These are phyloP conservation scores for Knoxdaviesia proteae DNA, from an alignment of 2,329 filamentous ascomycete species.

Conservation along the genomic window DNA sequence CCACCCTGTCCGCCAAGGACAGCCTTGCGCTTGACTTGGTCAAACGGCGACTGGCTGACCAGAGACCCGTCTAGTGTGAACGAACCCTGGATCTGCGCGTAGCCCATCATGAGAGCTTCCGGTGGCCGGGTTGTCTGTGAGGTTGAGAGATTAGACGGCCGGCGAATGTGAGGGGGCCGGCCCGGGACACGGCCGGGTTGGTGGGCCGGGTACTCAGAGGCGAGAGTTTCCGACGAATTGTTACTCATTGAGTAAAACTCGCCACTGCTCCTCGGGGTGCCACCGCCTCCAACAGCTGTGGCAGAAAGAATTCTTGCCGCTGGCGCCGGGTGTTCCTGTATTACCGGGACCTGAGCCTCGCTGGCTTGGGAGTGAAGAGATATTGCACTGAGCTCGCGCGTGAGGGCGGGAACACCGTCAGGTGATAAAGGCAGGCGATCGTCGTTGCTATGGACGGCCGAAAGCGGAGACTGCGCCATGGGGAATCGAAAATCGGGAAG, in stretches of 20 bases:
- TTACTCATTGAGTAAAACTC: constrained; percentile 94
- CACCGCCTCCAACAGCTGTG: constrained; percentile 19
- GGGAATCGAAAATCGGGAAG: constrained; percentile 38
- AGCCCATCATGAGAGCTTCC: constrained; percentile 92
- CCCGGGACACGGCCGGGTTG: constrained; percentile 9
- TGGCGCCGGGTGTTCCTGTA: constrained; percentile 35
- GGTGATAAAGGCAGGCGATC: neutral
- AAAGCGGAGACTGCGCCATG: constrained; percentile 20
- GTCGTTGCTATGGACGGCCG: constrained; percentile 11
- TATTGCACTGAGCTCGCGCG: too few species aligned
- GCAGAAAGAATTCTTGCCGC: constrained; percentile 54
- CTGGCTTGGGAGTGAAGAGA: neutral
- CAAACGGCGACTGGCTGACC: constrained; percentile 74
- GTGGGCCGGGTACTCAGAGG: constrained; percentile 64
- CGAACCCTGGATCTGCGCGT: constrained; percentile 79
- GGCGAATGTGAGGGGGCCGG: constrained; percentile 23
- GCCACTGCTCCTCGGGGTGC: constrained; percentile 73
- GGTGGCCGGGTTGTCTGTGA: constrained; percentile 28
- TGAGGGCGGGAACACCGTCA: too few species aligned
- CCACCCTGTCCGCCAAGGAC: constrained; percentile 74
- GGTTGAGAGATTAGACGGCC: constrained; percentile 21
- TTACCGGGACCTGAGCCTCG: constrained; percentile 9
- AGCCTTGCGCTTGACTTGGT: constrained; percentile 87
- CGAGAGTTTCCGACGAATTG: constrained; percentile 79
- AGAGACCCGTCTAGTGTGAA: constrained; percentile 84